Evolutionary conservation across 2,329 filamentous ascomycete species (phyloP).

Genomic region (Aspergillus tanneri): DNA sequence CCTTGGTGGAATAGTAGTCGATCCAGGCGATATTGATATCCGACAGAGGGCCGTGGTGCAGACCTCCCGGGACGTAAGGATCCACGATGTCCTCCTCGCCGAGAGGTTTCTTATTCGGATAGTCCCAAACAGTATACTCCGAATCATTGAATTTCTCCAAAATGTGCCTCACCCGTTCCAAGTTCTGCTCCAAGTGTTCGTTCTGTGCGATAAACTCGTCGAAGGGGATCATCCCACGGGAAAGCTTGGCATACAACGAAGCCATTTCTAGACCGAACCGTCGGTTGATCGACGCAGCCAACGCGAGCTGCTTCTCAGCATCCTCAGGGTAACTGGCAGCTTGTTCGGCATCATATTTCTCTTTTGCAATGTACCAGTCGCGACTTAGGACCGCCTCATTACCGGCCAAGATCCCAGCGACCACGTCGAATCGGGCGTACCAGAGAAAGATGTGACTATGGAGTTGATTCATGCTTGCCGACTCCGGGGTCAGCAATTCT

Average conservation of each 20-base stretch:
- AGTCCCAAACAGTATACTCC: constrained; percentile 62
- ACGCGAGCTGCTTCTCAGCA: constrained; percentile 65
- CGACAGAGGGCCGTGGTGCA: constrained; percentile 71
- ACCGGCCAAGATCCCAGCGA: constrained; percentile 78
- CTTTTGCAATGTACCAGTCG: constrained; percentile 72
- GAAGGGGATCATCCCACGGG: constrained; percentile 61
- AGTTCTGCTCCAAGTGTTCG: constrained; percentile 48
- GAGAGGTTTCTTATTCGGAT: constrained; percentile 54
- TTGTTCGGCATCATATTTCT: constrained; percentile 63
- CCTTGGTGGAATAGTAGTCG: constrained; percentile 74
- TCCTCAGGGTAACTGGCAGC: constrained; percentile 60
- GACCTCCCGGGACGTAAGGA: constrained; percentile 66
- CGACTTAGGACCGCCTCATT: constrained; percentile 70
- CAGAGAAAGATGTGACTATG: constrained; percentile 76
- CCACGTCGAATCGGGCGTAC: constrained; percentile 87
- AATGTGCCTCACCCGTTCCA: constrained; percentile 45
- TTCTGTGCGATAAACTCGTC: constrained; percentile 67
- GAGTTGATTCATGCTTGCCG: constrained; percentile 67
- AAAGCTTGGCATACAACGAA: constrained; percentile 68
- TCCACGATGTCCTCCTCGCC: constrained; percentile 68
- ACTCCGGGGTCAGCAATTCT: constrained; percentile 73
- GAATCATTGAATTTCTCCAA: constrained; percentile 65
- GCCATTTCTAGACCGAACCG: constrained; percentile 79
- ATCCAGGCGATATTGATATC: constrained; percentile 70
- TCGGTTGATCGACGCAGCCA: constrained; percentile 64